Evolutionary conservation across 352 stramenopile species (phyloP), one percentile per base, ranked within the genome.

Genomic region (Phytophthora pseudosyringae): DNA sequence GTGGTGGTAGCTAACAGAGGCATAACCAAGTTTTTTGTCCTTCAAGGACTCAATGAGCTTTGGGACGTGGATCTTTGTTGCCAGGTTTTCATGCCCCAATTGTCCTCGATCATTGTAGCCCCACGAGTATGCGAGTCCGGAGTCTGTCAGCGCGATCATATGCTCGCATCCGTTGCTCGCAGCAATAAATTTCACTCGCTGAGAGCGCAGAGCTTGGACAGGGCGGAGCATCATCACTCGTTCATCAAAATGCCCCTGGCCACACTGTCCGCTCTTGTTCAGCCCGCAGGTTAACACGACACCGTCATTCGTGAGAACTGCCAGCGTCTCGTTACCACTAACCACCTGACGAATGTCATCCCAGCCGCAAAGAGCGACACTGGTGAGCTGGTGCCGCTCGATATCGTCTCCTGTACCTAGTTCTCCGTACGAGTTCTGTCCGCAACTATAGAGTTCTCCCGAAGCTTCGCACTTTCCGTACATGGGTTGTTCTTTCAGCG

Each of bases 111-210:
- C 83, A 52, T 96, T 96, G 69, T 95, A 96, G 3, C 89, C 89
- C 86, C 87, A 96, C 1, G 89, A 96, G 33, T 94, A 95, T 6
- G 86, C 83, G 4, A 93, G 59, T 1, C 89, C 89, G 0, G 75
- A 84, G 46, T 95, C 88, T 0, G 89, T 95, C 18, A 97, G 49
- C 0, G 84, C 88, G 16, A 97, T 93, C 73, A 95, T 85, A 54
- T 97, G 89, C 65, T 97, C 89, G 31, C 89, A 97, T 31, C 89
- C 89, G 39, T 97, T 97, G 68, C 84, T 93, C 2, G 89, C 88
- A n/a, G 87, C 85, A 53, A 95, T 82, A 49, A 83, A 89, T 39
- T 90, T 91, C 40, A 96, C 74, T 41, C 75, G 74, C 52, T 95
- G 85, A 7, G 85, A 93, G 8, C 87, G 82, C 36, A 96, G 56